Evolutionary conservation across 345 rosid genomes (phyloP).

Genomic region (Viola odorata): DNA sequence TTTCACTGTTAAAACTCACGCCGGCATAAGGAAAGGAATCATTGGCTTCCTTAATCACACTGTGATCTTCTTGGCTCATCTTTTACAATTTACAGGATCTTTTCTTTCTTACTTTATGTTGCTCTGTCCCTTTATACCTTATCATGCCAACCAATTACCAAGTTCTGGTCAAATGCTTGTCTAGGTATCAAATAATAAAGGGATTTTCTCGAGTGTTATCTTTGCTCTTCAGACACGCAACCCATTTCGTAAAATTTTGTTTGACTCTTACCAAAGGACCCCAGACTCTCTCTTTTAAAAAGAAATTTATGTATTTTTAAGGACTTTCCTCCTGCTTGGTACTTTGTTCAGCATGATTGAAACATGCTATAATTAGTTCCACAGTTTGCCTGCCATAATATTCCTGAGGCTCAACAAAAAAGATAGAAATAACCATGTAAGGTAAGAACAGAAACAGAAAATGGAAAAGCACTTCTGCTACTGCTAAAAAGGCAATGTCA

Average conservation of each 20-base stretch:
- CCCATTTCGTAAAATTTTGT: neutral
- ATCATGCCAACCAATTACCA: neutral
- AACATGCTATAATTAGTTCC: constrained; percentile 15
- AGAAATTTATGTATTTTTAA: neutral
- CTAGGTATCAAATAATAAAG: neutral
- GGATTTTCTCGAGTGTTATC: neutral
- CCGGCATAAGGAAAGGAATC: constrained; percentile 14
- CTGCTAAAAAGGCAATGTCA: no score
- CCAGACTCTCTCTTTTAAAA: no score
- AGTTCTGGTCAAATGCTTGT: neutral
- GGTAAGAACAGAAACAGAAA: no score
- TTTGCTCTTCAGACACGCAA: neutral
- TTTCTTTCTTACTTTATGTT: neutral
- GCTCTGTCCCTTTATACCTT: neutral
- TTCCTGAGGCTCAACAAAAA: neutral
- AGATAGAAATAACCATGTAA: neutral
- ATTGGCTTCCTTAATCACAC: constrained; percentile 9
- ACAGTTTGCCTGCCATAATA: neutral
- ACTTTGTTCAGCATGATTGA: constrained; percentile 30
- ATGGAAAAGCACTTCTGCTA: no score
- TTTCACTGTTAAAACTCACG: constrained; percentile 32
- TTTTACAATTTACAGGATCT: neutral
- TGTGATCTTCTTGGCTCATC: neutral
- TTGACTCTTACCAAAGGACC: no score
- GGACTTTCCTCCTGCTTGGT: constrained; percentile 1